Base-by-base conservation (phyloP, 495 filamentous ascomycete species). In the Aspergillus heteromorphus region DNA sequence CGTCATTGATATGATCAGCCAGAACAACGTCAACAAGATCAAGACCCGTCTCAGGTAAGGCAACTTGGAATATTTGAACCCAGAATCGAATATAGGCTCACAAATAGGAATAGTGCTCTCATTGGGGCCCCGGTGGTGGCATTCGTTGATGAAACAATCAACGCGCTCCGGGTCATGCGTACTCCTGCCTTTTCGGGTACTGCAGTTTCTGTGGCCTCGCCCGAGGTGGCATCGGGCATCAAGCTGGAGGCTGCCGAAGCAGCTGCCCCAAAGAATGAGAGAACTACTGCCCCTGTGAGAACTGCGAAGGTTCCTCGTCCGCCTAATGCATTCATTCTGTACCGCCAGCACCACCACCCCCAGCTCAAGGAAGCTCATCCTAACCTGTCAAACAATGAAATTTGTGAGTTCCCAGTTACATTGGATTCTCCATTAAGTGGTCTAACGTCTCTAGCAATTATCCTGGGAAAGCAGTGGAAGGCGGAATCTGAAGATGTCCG, bases 301-400 rank as follows among this genome's bases (percentile, higher is more conserved):
- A 10, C 53, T 17, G 31, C 45, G 17, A 71, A 74, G 52, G 54
- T 76, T 30, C 74, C 74, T 48, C 69, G 70, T 6, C 75, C 76
- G 16, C 64, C 65, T 7, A 79, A 79, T 59, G 65, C 65, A 2
- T 78, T 71, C 47, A 78, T 78, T 48, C 56, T 78, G 31, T 79
- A 74, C 48, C 71, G 77, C 13, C 65, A 75, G 49, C 54, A 68
- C 40, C 57, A 73, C 40, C 74, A 77, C 51, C 58, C 64, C 6
- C 34, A 38, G 11, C 48, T 74, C 30, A 71, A 70, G 43, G 64
- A 53, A n/a, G 50, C 59, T 18, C 63, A 77, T 29, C 75, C 73
- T 18, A 62, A 63, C 10, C 50, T 74, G 7, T 69, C 67, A 7
- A 79, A 73, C 51, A 75, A 71, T 41, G 59, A 77, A 11, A 76